These are phyloP conservation scores for Trichaptum fuscoviolaceum DNA, from an alignment of 768 basidiomycete species.

Conservation along the genomic window DNA sequence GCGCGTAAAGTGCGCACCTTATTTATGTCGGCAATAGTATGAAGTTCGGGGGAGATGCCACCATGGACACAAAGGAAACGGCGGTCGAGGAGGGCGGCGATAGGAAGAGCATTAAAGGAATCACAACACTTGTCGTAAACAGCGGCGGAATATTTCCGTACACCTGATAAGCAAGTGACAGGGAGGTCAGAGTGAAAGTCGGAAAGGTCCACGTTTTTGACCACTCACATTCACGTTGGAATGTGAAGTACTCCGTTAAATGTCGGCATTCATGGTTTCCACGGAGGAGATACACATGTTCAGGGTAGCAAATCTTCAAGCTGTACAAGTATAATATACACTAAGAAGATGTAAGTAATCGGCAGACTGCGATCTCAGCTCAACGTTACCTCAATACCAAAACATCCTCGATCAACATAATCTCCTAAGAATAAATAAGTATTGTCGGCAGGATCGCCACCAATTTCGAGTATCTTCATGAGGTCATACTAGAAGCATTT, in stretches of 20 bases:
- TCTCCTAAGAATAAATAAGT: slow-evolving; percentile 93
- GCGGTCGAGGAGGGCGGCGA: slow-evolving; percentile 88
- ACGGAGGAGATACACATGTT: slow-evolving; percentile 75
- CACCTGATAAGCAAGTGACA: slow-evolving; percentile 39
- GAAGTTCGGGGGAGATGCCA: slow-evolving; percentile 84
- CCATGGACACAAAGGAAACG: slow-evolving; percentile 99
- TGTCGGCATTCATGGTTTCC: slow-evolving; percentile 98
- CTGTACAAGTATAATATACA: slow-evolving; percentile 92
- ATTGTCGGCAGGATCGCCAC: slow-evolving; percentile 79
- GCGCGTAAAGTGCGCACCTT: slow-evolving; percentile 36
- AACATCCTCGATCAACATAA: slow-evolving; percentile 96
- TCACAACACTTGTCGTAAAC: slow-evolving; percentile 90
- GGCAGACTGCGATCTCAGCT: background rate
- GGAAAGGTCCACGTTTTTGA: background rate
- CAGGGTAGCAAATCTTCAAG: slow-evolving; percentile 87
- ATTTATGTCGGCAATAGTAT: slow-evolving; percentile 70
- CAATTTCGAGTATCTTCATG: slow-evolving; percentile 97
- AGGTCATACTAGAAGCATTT: slow-evolving; percentile 71
- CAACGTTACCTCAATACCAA: slow-evolving; percentile 62
- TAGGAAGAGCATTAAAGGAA: slow-evolving; percentile 85
- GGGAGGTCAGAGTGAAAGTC: background rate
- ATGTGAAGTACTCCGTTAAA: slow-evolving; percentile 96
- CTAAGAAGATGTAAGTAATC: slow-evolving; percentile 27
- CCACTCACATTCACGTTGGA: slow-evolving; percentile 88
- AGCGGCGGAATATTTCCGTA: slow-evolving; percentile 78